A percentile compares a stretch with the other conserved stretches of the same genome.
Conservation (phyloP, 1,284 basidiomycete species). For the Sporisorium reilianum region DNA sequence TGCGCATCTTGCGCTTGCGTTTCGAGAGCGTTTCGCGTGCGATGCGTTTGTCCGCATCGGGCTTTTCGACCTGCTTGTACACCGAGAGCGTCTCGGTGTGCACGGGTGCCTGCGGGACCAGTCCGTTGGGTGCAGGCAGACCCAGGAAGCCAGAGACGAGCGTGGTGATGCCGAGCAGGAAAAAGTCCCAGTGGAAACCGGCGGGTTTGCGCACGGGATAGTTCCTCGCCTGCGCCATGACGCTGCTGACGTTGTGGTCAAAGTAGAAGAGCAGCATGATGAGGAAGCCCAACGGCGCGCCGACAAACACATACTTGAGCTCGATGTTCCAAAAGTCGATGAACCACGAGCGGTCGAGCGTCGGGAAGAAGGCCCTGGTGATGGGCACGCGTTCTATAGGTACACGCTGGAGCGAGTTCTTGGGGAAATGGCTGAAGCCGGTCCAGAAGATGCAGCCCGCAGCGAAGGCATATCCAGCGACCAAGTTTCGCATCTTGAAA, state of each 20-base stretch:
- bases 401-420: conserved; percentile 58
- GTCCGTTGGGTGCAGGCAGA: conserved; percentile 89
- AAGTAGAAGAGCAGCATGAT: conserved; percentile 68
- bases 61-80: conserved; percentile 73
- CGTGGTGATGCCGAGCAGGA: conserved; percentile 89
- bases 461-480: conserved; percentile 70
- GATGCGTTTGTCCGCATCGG: conserved; percentile 47
- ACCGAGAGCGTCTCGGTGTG: conserved; percentile 88
- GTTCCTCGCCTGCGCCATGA: conserved; percentile 91
- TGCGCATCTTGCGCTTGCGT: conserved; percentile 23
- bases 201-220: conserved; percentile 92
- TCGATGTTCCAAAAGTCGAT: conserved; percentile 91
- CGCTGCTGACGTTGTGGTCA: conserved; percentile 77
- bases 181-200: conserved; percentile 82
- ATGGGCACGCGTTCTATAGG: conserved; percentile 65
- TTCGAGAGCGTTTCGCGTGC: conserved; percentile 72
- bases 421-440: conserved; percentile 70
- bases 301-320: conserved; percentile 87
- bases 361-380: conserved; percentile 72
- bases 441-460: conserved; percentile 71
- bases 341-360: conserved; percentile 82
- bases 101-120: conserved; percentile 93
- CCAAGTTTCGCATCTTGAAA: conserved; percentile 68
- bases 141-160: conserved; percentile 91
- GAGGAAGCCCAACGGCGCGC: conserved; percentile 74